Evolutionary conservation across 2,329 filamentous ascomycete species (phyloP), one percentile per base, ranked within the genome.

Genomic region (Penicillium sp.): DNA sequence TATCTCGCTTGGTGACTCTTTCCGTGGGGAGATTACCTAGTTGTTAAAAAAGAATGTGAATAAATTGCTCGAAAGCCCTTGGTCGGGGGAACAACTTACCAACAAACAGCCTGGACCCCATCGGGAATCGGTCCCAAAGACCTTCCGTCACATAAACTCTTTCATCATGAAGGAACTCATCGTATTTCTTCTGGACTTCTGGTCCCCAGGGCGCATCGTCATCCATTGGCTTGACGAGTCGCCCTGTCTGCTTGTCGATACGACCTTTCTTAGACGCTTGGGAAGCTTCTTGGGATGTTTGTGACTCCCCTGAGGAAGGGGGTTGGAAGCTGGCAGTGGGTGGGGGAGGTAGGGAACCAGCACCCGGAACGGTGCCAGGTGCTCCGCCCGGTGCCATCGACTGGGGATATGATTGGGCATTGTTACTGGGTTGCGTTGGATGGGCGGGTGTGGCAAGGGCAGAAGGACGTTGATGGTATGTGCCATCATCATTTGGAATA

Each of bases 21-120:
- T 98, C 93, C 52, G 90, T 93, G 1, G 92, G 93, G 11, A 99
- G 82, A 71, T 98, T 99, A 54, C 93, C 92, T 91, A 70, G 10
- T 27, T 16, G 19, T 54, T 71, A 53, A 33, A 35, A 72, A 54
- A 37, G 31, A 14, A 46, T 50, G 47, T 26, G n/a, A 5, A 35
- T 37, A 35, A 19, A 26, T 51, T 31, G 39, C 31, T 22, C 19
- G 2, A 14, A 14, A 21, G 39, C 19, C 39, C 19, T 13, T 42
- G 19, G 46, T 21, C 9, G n/a, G 14, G 33, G 13, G 29, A 58
- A 74, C 11, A 13, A 42, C 77, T 67, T 50, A 78, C 79, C 79
- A 57, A 82, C 77, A 68, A 82, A 82, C 27, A 82, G 62, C 55
- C 79, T 69, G 11, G 79, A 81, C 1, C 78, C 79, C 16, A 71